Evolutionary conservation across 2,329 filamentous ascomycete species (phyloP).

Genomic region (Calonectria hawksworthii): DNA sequence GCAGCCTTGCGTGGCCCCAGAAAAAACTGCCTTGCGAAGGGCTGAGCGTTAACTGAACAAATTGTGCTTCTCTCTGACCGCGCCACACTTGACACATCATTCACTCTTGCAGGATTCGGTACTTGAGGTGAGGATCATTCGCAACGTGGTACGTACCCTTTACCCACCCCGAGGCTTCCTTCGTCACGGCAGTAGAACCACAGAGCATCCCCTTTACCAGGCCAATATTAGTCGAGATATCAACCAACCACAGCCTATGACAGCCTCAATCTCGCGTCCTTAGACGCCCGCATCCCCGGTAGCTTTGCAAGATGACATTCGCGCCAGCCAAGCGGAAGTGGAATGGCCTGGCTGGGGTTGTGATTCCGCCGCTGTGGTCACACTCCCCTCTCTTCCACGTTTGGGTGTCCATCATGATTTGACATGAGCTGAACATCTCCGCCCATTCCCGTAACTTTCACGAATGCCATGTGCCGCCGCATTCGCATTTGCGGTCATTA

Average conservation of each 20-base stretch:
- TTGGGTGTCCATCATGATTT: constrained; percentile 7
- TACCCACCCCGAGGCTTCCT: background rate
- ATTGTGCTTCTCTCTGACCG: constrained; percentile 7
- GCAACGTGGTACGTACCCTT: constrained; percentile 11
- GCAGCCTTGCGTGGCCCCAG: constrained; percentile 12
- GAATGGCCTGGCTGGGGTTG: background rate
- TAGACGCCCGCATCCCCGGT: constrained; percentile 4
- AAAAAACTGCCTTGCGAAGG: background rate
- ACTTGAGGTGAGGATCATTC: background rate
- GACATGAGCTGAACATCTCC: background rate
- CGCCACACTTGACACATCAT: constrained; percentile 29
- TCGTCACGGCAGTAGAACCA: constrained; percentile 3
- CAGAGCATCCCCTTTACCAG: background rate
- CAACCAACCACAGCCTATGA: constrained; percentile 1
- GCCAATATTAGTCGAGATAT: constrained; percentile 13
- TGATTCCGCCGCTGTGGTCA: constrained; percentile 5
- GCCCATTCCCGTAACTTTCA: background rate
- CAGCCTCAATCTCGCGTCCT: constrained; percentile 7
- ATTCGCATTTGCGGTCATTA: background rate
- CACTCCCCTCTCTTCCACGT: background rate
- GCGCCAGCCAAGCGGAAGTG: constrained; percentile 12
- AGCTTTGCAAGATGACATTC: background rate
- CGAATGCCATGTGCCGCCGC: background rate
- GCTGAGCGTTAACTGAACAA: constrained; percentile 11
- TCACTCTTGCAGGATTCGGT: constrained; percentile 1